Conservation (phyloP, 768 basidiomycete species). For the Tylopilus sp. region DNA sequence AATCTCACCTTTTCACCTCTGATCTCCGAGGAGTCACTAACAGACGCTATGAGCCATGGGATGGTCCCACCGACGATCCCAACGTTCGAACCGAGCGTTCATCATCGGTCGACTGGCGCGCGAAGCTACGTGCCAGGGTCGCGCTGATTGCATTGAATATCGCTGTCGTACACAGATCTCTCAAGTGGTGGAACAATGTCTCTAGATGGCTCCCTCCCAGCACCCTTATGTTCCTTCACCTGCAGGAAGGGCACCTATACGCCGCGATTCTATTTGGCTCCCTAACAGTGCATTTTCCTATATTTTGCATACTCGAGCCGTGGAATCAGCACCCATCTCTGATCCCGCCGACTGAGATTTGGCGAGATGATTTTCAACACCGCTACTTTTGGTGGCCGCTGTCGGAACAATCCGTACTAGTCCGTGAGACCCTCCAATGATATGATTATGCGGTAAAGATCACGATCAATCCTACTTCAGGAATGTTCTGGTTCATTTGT, state of each 20-base stretch:
- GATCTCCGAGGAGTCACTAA: constrained; percentile 28
- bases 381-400: constrained; percentile 14
- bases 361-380: constrained; percentile 23
- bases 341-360: constrained; percentile 19
- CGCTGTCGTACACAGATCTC: constrained; percentile 1
- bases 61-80: constrained; percentile 10
- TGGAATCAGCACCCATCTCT: constrained; percentile 20
- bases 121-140: constrained; percentile 9
- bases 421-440: constrained; percentile 25
- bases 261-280: constrained; percentile 1
- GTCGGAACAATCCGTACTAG: constrained; percentile 19
- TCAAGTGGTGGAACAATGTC: neutral
- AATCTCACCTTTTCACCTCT: constrained; percentile 4
- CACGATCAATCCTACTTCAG: constrained; percentile 19
- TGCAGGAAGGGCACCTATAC: neutral
- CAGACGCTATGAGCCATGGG: constrained; percentile 6
- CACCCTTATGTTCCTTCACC: neutral
- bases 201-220: constrained; percentile 1
- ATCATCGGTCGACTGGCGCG: constrained; percentile 3
- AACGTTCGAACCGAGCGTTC: constrained; percentile 2
- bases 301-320: constrained; percentile 9
- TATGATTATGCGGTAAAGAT: constrained; percentile 23
- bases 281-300: constrained; percentile 5
- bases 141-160: constrained; percentile 15
- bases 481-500: constrained; percentile 17